These are phyloP conservation scores for Microdochium nivale DNA, from an alignment of 2,329 filamentous ascomycete genomes.

Conservation along the genomic window DNA sequence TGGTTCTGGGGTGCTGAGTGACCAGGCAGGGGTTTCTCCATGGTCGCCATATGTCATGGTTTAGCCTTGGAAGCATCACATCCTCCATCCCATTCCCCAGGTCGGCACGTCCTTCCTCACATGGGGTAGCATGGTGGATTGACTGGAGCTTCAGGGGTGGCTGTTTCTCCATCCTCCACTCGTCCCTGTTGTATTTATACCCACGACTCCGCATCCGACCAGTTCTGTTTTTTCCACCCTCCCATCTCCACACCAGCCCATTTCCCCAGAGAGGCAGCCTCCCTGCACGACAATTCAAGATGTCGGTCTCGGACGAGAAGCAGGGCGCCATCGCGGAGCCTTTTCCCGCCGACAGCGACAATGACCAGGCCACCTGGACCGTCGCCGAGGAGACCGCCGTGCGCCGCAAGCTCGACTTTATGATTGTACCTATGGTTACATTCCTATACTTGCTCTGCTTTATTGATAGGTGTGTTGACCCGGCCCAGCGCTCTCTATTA, in stretches of 20 bases:
- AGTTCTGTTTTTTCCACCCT: background rate
- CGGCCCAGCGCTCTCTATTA: background rate
- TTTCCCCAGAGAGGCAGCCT: background rate
- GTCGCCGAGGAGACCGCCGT: constrained; percentile 38
- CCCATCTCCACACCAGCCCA: background rate
- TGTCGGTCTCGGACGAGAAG: constrained; percentile 7
- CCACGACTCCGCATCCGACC: background rate
- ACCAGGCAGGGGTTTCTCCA: too few relatives aligned
- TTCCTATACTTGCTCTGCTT: constrained; percentile 45
- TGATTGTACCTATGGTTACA: constrained; percentile 42
- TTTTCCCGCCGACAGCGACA: constrained; percentile 13
- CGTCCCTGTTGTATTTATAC: background rate
- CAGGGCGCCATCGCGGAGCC: constrained; percentile 14
- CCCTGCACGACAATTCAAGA: background rate
- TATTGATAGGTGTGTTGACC: constrained; percentile 25
- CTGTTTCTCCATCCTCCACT: background rate
- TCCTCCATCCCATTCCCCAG: too few relatives aligned
- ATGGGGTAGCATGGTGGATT: background rate
- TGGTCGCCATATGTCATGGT: too few relatives aligned
- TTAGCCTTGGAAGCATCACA: too few relatives aligned
- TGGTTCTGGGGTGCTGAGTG: too few relatives aligned
- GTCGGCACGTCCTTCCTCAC: too few relatives aligned
- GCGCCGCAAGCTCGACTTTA: constrained; percentile 42
- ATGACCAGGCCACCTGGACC: constrained; percentile 33
- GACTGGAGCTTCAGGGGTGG: background rate